Evolutionary conservation across 306 rosid species (phyloP).

Genomic region (Glycyrrhiza uralensis): DNA sequence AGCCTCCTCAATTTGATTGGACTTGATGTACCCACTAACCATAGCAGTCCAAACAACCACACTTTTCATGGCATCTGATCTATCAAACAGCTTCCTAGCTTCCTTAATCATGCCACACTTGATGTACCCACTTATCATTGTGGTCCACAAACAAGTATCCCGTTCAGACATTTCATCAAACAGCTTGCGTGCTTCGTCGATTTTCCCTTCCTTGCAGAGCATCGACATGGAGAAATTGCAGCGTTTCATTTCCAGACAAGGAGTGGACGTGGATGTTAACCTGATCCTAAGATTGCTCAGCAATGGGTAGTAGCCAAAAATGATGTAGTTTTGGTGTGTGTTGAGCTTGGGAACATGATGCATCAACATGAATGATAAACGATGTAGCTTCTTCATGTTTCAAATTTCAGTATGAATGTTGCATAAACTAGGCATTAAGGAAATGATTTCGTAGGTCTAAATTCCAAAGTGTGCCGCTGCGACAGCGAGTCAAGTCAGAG

Average conservation of each 20-base stretch:
- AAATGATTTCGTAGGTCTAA: neutral
- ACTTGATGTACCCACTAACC: slow-evolving; percentile 38
- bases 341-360: neutral
- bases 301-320: neutral
- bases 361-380: slow-evolving; percentile 5
- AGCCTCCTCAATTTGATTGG: slow-evolving; percentile 36
- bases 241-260: slow-evolving; percentile 20
- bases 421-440: neutral
- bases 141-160: slow-evolving; percentile 43
- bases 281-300: neutral
- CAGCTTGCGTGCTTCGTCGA: slow-evolving; percentile 36
- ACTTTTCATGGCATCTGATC: slow-evolving; percentile 33
- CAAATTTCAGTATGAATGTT: neutral
- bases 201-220: slow-evolving; percentile 31
- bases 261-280: neutral
- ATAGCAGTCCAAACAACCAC: slow-evolving; percentile 40
- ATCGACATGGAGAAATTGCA: slow-evolving; percentile 20
- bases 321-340: neutral
- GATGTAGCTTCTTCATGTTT: slow-evolving; percentile 18
- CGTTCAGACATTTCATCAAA: slow-evolving; percentile 38
- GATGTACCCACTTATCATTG: slow-evolving; percentile 42
- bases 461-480: neutral
- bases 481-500: too few relatives aligned
- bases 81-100: slow-evolving; percentile 45
- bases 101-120: slow-evolving; percentile 45